Evolutionary conservation across 2,329 filamentous ascomycete genomes (phyloP).

Genomic region (Hyphodiscus sp.): DNA sequence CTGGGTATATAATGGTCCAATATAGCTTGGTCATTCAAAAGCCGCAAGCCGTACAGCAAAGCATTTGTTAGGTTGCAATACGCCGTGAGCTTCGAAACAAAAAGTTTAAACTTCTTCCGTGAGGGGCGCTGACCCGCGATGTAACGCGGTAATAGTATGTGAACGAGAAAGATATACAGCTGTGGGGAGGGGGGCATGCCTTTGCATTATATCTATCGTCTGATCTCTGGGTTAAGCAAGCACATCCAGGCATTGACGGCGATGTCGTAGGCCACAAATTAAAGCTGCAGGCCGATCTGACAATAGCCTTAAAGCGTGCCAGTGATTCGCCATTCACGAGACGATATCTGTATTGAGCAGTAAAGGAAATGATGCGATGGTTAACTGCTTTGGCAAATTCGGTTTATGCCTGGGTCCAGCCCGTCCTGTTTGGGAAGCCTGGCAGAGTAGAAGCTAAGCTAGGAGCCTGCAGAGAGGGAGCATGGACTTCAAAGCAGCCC

Average conservation of each 20-base stretch:
- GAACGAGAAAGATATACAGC: constrained; percentile 18
- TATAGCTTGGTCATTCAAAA: constrained; percentile 25
- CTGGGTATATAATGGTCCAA: constrained; percentile 26
- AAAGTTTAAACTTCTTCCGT: constrained; percentile 22
- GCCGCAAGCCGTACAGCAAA: constrained; percentile 16
- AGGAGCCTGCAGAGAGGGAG: constrained; percentile 10
- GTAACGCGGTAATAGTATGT: constrained; percentile 14
- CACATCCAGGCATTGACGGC: constrained; percentile 25
- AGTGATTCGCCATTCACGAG: constrained; percentile 43
- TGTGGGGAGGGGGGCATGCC: constrained; percentile 20
- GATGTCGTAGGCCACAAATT: constrained; percentile 23
- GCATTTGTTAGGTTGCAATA: constrained; percentile 21
- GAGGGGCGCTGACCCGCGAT: constrained; percentile 23
- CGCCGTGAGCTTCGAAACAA: constrained; percentile 24
- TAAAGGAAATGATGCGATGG: constrained; percentile 18
- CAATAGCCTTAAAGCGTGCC: constrained; percentile 41
- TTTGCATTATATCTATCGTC: constrained; percentile 31
- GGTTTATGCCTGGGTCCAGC: constrained; percentile 20
- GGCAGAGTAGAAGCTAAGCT: constrained; percentile 21
- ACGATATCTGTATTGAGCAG: constrained; percentile 36
- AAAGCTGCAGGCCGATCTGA: constrained; percentile 32
- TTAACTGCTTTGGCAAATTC: constrained; percentile 14
- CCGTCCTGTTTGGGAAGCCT: constrained; percentile 18
- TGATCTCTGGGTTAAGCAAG: constrained; percentile 20
- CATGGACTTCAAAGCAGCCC: constrained; percentile 8